Conservation (phyloP, 2,329 filamentous ascomycete genomes). For the Fusarium sublunatum region DNA sequence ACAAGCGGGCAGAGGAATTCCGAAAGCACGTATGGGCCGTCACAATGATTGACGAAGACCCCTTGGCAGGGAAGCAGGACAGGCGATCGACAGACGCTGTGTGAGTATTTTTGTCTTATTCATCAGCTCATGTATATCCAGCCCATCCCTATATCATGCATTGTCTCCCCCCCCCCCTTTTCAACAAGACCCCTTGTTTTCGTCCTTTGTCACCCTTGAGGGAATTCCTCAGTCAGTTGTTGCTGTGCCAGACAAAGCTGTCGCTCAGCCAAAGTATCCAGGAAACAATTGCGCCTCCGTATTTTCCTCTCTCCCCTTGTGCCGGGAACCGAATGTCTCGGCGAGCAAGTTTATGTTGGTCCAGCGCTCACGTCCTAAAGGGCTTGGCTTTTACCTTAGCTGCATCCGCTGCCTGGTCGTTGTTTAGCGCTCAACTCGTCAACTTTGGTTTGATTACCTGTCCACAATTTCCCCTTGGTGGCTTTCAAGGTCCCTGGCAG, state of each 20-base stretch:
- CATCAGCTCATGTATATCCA: conserved; percentile 10
- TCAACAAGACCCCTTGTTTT: conserved; percentile 7
- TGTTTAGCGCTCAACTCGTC: conserved; percentile 18
- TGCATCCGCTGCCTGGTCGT: conserved; percentile 16
- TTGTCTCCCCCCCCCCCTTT: conserved; percentile 3
- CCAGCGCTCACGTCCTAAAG: background rate
- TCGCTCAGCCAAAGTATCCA: background rate
- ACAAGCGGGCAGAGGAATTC: conserved; percentile 45
- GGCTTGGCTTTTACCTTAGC: background rate
- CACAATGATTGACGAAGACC: conserved; percentile 46
- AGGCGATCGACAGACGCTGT: conserved; percentile 36
- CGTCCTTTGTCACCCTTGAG: conserved; percentile 2
- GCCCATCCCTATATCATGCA: conserved; percentile 11
- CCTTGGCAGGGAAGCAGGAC: conserved; percentile 26
- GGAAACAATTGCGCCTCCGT: conserved; percentile 13
- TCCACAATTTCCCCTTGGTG: conserved; percentile 47
- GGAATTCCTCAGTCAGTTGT: conserved; percentile 3
- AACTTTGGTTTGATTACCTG: conserved; percentile 43
- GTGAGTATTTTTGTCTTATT: conserved; percentile 35
- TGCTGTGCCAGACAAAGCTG: conserved; percentile 4
- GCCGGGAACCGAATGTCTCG: background rate
- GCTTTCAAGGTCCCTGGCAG: conserved; percentile 40
- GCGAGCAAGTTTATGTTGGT: conserved; percentile 13
- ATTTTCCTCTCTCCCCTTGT: conserved; percentile 4
- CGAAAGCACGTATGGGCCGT: conserved; percentile 44